Evolutionary conservation across 1,139 yeast genomes (phyloP), one percentile per base, ranked within the genome.

Genomic region (Nakaseomyces sp.): DNA sequence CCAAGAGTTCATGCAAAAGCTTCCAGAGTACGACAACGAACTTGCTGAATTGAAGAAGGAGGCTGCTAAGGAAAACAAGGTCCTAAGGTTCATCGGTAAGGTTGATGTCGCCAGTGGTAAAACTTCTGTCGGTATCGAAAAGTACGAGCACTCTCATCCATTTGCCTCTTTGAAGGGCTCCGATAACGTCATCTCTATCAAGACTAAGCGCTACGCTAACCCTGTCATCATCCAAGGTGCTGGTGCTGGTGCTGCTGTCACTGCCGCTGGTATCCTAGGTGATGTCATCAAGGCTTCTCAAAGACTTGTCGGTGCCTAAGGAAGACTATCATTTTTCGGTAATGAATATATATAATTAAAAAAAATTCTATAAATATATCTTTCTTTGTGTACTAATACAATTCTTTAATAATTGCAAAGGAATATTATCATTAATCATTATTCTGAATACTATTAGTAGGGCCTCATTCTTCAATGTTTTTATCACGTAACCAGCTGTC

Each of bases 171-270:
- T 93, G 63, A 84, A 86, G 70, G 97, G 97, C 41, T 84, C 96
- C 51, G 97, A 91, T 64, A 93, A 93, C 61, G 96, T 93, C 48
- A 84, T 93, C 50, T 79, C 96, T 16, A 84, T 91, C 68, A 83
- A 81, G 64, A 82, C 96, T 29, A 79, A 84, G 57, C 84, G 98
- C 70, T 91, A 91, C 67, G 77, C 84, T 40, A 87, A 86, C 66
- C 98, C 98, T 46, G 74, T 91, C 65, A 83, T 91, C 52, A 76
- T 91, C 55, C 98, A 91, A 73, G 98, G 99, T 67, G 98, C 98
- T 36, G 98, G 96, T 66, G 98, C 98, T 29, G 98, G 98, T 67
- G 96, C 95, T 48, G 97, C 81, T 36, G 97, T 91, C 44, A 91
- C 99, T 45, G 98, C 99, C 49, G 95, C 93, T 65, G 98, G 98